Evolutionary conservation across 129 eudicot species (phyloP), one percentile per base, ranked within the genome.

Genomic region (Centaurea solstitialis): DNA sequence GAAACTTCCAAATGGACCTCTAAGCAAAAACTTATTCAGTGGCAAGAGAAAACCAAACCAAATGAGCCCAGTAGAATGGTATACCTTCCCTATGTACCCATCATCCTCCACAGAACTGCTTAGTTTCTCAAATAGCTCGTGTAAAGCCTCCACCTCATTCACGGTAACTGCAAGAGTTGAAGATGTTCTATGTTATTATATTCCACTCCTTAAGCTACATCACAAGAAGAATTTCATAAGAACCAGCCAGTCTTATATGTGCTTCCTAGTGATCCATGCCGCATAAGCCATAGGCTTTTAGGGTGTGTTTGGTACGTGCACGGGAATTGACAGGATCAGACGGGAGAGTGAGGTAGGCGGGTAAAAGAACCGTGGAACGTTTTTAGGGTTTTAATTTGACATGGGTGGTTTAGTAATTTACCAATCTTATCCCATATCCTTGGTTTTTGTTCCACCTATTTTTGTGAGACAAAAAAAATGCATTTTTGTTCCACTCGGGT

Each of bases 81-180:
- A 76, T 83, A 83, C 86, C 86, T 77, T 83, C 74, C 86, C 86
- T 71, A 71, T 83, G 71, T 77, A 62, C 65, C 92, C 94, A 74
- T 88, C 94, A 70, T 90, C 90, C 28, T 76, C 50, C 71, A 88
- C 4, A 39, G 88, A 83, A 81, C 92, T 81, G 86, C 92, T 88
- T 74, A 90, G 75, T 81, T 86, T 88, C 74, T 38, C 80, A 37
- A 90, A 90, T 13, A 90, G 78, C 78, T 86, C 92, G 15, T 76
- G 74, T 79, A 90, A 74, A 23, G 83, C 82, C 70, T 88, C 87
- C 43, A 90, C 88, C 28, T 90, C 94, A 61, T 79, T 81, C 76
- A 70, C 84, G 53, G 86, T 81, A 86, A 90, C 92, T 86, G 90
- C 68, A 84, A 72, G 50, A 28, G 21, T 61, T 33, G 40, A 68